These are phyloP conservation scores for Secale cereale DNA, from an alignment of 176 grass and related monocot species.

Conservation along the genomic window DNA sequence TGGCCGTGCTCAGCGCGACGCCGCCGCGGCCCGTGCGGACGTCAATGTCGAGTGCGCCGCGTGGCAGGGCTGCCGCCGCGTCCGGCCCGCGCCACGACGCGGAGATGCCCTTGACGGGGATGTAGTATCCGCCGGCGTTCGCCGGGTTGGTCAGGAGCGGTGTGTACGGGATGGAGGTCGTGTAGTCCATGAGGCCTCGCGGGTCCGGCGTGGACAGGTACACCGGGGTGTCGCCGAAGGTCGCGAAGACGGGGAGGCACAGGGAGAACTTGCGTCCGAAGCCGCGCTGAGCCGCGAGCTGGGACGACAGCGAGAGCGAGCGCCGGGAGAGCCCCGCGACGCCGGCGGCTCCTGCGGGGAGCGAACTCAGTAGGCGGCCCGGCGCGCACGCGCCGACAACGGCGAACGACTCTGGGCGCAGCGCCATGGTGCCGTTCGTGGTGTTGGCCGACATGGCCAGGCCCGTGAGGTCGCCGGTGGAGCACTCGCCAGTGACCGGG, in stretches of 20 bases:
- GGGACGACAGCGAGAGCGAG: constrained; percentile 30
- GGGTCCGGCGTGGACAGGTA: background rate
- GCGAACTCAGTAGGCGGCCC: background rate
- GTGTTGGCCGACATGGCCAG: constrained; percentile 43
- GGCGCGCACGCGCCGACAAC: constrained; percentile 47
- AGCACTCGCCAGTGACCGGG: constrained; percentile 36
- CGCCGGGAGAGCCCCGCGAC: constrained; percentile 46
- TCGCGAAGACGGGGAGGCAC: constrained; percentile 62
- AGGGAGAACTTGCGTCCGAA: constrained; percentile 47
- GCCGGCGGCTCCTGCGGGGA: constrained; percentile 36
- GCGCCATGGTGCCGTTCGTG: constrained; percentile 47
- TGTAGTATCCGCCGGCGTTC: constrained; percentile 20
- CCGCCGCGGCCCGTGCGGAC: constrained; percentile 29
- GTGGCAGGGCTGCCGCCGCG: background rate
- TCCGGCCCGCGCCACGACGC: background rate
- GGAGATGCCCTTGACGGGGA: constrained; percentile 27
- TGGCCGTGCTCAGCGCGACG: constrained; percentile 40
- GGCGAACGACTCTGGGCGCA: background rate
- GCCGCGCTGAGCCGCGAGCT: constrained; percentile 42
- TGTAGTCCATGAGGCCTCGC: too few relatives aligned
- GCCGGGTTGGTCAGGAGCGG: constrained; percentile 33
- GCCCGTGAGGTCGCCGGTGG: background rate
- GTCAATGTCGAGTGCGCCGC: constrained; percentile 27
- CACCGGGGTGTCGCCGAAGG: constrained; percentile 54
- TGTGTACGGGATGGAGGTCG: constrained; percentile 15